These are phyloP conservation scores for Leccinum subgranulosum DNA, from an alignment of 768 basidiomycete genomes.

Conservation along the genomic window DNA sequence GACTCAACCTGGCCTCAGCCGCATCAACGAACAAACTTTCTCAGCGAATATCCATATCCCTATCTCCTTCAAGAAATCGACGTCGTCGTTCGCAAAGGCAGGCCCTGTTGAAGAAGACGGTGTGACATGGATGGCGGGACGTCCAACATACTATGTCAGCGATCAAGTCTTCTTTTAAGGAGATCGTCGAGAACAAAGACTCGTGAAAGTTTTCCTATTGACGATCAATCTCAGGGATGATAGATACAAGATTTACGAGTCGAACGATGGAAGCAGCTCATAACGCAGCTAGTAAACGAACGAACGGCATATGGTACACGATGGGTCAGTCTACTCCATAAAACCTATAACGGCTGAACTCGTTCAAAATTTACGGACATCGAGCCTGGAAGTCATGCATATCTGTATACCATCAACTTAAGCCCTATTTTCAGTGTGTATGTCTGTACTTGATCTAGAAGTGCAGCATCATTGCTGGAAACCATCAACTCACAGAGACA, in stretches of 20 bases:
- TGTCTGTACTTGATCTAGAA: slow-evolving; percentile 5
- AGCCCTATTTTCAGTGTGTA: neutral
- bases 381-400: slow-evolving; percentile 1
- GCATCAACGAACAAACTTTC: too few species aligned
- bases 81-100: slow-evolving; percentile 74
- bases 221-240: neutral
- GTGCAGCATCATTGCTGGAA: neutral
- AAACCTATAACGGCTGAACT: neutral
- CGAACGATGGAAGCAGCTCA: neutral
- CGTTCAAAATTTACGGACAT: neutral
- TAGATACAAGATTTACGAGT: neutral
- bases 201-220: too few species aligned
- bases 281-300: neutral
- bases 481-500: too few species aligned
- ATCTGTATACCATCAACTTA: neutral
- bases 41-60: slow-evolving; percentile 87
- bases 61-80: slow-evolving; percentile 72
- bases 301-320: slow-evolving; percentile 7
- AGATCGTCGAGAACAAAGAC: neutral
- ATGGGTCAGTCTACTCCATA: neutral
- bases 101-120: slow-evolving; percentile 39
- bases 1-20: slow-evolving; percentile 31
- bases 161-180: neutral
- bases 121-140: slow-evolving; percentile 31
- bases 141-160: neutral